Percentiles rank a stretch among this genome's conserved stretches.
Evolutionary conservation across 805 yeast genomes (phyloP).

Genomic region (Sugiyamaella qingdaonensis): DNA sequence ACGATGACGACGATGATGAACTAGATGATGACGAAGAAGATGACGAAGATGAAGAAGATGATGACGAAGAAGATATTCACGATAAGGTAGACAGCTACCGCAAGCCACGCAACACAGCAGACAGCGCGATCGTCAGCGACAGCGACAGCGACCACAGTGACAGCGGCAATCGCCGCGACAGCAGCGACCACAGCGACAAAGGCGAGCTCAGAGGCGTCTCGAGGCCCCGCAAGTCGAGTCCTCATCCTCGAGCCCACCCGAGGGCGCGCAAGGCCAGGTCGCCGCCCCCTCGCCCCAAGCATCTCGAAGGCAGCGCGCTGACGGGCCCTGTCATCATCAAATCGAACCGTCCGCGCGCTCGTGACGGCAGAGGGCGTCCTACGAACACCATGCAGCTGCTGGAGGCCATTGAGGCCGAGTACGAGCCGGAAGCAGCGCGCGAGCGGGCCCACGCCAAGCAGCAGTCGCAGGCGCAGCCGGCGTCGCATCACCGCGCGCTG

Average conservation of each 20-base stretch:
- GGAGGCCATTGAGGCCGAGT: constrained; percentile 11
- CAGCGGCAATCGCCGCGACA: not conserved
- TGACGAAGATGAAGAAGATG: constrained; percentile 33
- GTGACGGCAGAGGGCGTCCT: constrained; percentile 6
- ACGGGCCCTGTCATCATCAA: constrained; percentile 10
- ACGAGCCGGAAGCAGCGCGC: constrained; percentile 6
- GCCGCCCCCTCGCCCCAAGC: constrained; percentile 11
- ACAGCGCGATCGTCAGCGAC: no score
- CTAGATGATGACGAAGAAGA: constrained; percentile 35
- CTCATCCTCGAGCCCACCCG: no score
- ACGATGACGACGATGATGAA: constrained; percentile 20
- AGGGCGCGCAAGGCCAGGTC: no score
- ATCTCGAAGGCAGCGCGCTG: constrained; percentile 13
- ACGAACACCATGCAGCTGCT: constrained; percentile 9
- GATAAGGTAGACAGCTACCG: constrained; percentile 5
- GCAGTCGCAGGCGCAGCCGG: not conserved
- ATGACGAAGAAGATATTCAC: not conserved
- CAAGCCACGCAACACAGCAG: no score
- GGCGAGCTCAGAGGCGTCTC: not conserved
- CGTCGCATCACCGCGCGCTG: constrained; percentile 8
- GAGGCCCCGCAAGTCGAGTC: no score
- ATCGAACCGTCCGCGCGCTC: constrained; percentile 1
- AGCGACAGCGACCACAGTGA: no score
- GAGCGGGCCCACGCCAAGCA: constrained; percentile 1
- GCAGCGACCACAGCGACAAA: not conserved